Evolutionary conservation across 192 early-diverging fungal genomes (phyloP), one percentile per base, ranked within the genome.

Genomic region (Kappamyces sp.): DNA sequence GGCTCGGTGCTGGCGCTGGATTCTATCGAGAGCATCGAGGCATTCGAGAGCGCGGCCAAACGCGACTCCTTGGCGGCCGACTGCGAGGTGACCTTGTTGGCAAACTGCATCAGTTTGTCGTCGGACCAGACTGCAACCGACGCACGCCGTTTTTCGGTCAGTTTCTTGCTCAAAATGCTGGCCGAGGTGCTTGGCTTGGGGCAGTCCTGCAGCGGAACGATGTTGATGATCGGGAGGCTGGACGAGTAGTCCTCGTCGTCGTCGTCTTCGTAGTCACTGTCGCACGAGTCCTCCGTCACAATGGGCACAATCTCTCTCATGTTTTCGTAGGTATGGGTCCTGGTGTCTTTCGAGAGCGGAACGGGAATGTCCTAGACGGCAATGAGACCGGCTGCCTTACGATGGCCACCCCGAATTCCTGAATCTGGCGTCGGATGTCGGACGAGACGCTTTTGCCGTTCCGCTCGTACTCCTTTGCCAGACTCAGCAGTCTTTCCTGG

Each of bases 71-170:
- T 58, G 49, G 29, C 35, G 9, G 35, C 38, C 4, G 43, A n/a
- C 40, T 49, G 48, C 15, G 59, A 73, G 8, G 64, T 51, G 8
- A 70, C 49, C 29, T 66, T 62, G 31, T 86, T 77, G 5, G 84
- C 86, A 45, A 89, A 65, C 54, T 84, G 77, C 57, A 85, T 63
- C 2, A 91, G 62, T 7, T 78, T 64, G 42, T 84, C 81, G 54
- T 91, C 88, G 0, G 81, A 70, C 88, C 88, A 91, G 1, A 90
- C 87, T 2, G 88, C 88, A 4, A 91, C 85, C 47, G 84, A 87
- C 22, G 73, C 83, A 14, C 87, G 66, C 41, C 88, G 60, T 34
- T 67, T 68, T 14, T 47, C 35, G n/a, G 38, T 47, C n/a, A 62
- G 47, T 40, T 63, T 51, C 6, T 59, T 43, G 34, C 65, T 41